These are phyloP conservation scores for Annulohypoxylon moriforme DNA, from an alignment of 495 filamentous ascomycete genomes.

Conservation along the genomic window DNA sequence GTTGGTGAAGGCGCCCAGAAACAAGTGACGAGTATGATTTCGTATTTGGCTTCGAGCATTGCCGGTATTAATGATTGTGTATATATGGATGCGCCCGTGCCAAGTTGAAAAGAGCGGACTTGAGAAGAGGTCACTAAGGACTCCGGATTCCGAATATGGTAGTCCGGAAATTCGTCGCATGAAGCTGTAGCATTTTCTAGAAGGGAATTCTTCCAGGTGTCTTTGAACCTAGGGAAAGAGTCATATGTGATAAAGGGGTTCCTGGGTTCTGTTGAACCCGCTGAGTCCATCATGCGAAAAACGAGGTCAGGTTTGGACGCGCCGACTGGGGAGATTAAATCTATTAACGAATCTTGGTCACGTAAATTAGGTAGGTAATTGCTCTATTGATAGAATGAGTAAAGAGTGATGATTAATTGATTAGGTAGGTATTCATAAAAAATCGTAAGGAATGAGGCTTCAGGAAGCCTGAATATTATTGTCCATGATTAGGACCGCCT, in stretches of 20 bases:
- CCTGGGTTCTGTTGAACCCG: neutral
- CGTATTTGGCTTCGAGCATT: constrained; percentile 65
- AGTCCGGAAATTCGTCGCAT: constrained; percentile 46
- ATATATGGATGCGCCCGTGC: constrained; percentile 68
- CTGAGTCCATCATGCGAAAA: neutral
- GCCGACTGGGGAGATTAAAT: neutral
- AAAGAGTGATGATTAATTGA: neutral
- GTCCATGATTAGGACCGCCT: neutral
- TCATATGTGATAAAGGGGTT: neutral
- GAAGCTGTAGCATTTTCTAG: constrained; percentile 6
- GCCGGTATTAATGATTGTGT: constrained; percentile 64
- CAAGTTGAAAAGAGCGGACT: constrained; percentile 62
- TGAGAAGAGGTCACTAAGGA: constrained; percentile 58
- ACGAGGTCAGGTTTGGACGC: neutral
- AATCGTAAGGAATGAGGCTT: neutral
- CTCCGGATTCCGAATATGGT: constrained; percentile 48
- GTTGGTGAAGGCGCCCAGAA: constrained; percentile 76
- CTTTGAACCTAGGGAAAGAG: constrained; percentile 34
- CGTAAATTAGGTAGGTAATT: neutral
- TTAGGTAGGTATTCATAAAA: neutral
- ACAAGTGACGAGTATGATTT: constrained; percentile 79
- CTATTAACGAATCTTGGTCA: neutral
- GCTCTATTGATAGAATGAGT: neutral
- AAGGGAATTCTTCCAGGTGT: constrained; percentile 37
- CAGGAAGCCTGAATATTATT: neutral